Conservation (phyloP, 345 rosid species). For the Viola odorata region DNA sequence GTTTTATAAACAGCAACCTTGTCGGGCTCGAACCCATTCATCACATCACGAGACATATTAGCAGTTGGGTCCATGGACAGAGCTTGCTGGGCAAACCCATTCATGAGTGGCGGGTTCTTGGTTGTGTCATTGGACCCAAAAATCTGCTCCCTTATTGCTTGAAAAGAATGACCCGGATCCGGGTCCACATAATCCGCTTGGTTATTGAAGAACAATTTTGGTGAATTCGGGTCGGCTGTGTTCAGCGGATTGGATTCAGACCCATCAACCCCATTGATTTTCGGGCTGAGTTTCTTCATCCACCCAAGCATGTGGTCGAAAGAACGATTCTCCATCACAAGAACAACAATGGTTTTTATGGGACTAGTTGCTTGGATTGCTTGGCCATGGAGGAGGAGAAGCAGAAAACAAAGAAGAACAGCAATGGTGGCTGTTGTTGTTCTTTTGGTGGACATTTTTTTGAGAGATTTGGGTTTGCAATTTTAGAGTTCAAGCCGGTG, state of each 20-base stretch:
- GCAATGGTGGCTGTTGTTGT: not conserved
- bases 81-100: constrained; percentile 86
- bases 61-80: constrained; percentile 47
- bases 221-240: constrained; percentile 45
- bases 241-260: constrained; percentile 50
- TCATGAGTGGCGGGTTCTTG: constrained; percentile 64
- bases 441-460: constrained; percentile 12
- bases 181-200: constrained; percentile 78
- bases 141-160: constrained; percentile 82
- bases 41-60: constrained; percentile 57
- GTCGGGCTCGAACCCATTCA: constrained; percentile 79
- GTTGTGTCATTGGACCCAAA: constrained; percentile 71
- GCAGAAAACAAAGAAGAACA: constrained; percentile 11
- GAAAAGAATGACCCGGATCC: constrained; percentile 94
- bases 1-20: constrained; percentile 63
- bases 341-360: constrained; percentile 62
- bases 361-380: constrained; percentile 27
- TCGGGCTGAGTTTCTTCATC: constrained; percentile 88
- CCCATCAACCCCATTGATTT: constrained; percentile 80
- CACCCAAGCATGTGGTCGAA: constrained; percentile 98
- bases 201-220: constrained; percentile 35
- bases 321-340: constrained; percentile 93
- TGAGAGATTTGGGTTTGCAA: not conserved
- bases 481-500: constrained; percentile 9
- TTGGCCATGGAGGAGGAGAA: constrained; percentile 8